A percentile compares a stretch with the other conserved stretches of the same genome.
These are phyloP conservation scores for Xylaria sp. DNA, from an alignment of 2,329 filamentous ascomycete species.

Conservation along the genomic window DNA sequence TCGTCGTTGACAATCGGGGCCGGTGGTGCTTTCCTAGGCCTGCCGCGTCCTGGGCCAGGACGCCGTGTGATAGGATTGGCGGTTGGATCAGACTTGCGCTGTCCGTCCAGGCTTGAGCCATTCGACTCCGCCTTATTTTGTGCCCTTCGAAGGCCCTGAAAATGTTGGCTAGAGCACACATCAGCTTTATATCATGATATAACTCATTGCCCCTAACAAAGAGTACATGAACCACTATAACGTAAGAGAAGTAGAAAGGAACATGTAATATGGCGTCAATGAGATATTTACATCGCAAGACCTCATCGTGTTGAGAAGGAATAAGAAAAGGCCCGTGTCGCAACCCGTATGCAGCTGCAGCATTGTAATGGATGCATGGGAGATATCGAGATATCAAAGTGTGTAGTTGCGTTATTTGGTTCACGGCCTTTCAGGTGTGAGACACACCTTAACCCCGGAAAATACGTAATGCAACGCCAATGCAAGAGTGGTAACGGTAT, in stretches of 20 bases:
- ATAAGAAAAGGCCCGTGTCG: not conserved
- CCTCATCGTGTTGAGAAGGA: not conserved
- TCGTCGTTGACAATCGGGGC: conserved; percentile 31
- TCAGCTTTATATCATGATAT: conserved; percentile 35
- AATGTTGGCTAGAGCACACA: conserved; percentile 62
- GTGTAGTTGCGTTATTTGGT: conserved; percentile 2
- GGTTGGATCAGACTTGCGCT: conserved; percentile 60
- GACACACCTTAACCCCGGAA: not conserved
- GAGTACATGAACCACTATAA: not conserved
- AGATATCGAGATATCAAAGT: conserved; percentile 2
- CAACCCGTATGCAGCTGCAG: not conserved
- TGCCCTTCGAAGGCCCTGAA: conserved; percentile 66
- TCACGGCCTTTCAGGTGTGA: not conserved
- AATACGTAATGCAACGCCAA: not conserved
- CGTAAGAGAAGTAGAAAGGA: conserved; percentile 3
- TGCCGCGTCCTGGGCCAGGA: conserved; percentile 66
- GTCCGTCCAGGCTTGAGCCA: conserved; percentile 49
- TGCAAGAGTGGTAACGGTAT: conserved; percentile 6
- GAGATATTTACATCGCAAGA: not conserved
- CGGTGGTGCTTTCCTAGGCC: conserved; percentile 60
- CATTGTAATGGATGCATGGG: conserved; percentile 1
- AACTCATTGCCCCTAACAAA: conserved; percentile 1
- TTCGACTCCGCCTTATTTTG: conserved; percentile 63
- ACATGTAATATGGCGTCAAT: not conserved
- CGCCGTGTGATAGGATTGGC: conserved; percentile 69